Evolutionary conservation across 345 rosid species (phyloP).

Genomic region (Salix viminalis): DNA sequence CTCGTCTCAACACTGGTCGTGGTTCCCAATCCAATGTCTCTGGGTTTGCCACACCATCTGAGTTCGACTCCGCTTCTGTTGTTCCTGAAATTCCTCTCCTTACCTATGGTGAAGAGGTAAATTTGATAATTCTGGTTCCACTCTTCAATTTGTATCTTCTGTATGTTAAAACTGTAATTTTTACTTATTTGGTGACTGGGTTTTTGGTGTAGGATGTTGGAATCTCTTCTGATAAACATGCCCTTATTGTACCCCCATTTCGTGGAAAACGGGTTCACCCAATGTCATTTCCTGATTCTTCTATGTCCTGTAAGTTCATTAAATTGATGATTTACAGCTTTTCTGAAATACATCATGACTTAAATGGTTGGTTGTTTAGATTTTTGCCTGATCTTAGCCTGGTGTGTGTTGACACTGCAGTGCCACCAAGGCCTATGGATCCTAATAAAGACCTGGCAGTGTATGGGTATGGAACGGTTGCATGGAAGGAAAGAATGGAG

Average conservation of each 20-base stretch:
- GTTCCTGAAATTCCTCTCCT: slow-evolving; percentile 58
- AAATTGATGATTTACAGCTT: background rate
- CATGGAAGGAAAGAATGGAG: slow-evolving; percentile 92
- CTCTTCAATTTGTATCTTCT: background rate
- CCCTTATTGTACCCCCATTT: slow-evolving; percentile 69
- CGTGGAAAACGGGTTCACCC: slow-evolving; percentile 53
- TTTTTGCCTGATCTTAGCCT: background rate
- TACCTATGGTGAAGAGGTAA: slow-evolving; percentile 69
- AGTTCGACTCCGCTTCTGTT: slow-evolving; percentile 51
- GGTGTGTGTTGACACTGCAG: slow-evolving; percentile 33
- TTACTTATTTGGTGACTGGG: background rate
- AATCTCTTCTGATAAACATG: slow-evolving; percentile 70
- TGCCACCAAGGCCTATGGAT: slow-evolving; percentile 76
- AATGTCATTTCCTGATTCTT: slow-evolving; percentile 46
- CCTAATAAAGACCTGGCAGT: slow-evolving; percentile 80
- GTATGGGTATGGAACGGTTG: slow-evolving; percentile 87
- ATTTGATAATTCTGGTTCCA: background rate
- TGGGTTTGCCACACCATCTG: slow-evolving; percentile 38
- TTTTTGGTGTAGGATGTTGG: slow-evolving; percentile 48
- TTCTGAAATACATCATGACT: background rate
- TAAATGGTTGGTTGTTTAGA: background rate
- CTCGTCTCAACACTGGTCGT: slow-evolving; percentile 48
- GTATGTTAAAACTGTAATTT: background rate
- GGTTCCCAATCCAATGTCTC: slow-evolving; percentile 26
- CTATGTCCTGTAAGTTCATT: slow-evolving; percentile 47